These are phyloP conservation scores for cucumber (Cucumis sativus) DNA, from an alignment of 306 rosid species.

Conservation along the genomic window DNA sequence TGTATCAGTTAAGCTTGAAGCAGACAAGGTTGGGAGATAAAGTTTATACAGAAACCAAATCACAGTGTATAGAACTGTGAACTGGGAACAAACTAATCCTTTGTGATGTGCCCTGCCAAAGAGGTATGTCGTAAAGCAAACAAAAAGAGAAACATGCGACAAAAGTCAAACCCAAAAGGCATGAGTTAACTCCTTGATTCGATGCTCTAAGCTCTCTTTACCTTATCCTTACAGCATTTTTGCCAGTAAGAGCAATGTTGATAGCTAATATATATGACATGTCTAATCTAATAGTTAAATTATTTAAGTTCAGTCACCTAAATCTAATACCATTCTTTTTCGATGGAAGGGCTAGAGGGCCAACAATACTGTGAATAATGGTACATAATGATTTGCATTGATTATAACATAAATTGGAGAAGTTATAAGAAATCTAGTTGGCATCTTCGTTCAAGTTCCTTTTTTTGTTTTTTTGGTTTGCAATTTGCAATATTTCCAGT, in stretches of 20 bases:
- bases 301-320: background rate
- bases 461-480: background rate
- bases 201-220: background rate
- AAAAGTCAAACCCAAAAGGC: background rate
- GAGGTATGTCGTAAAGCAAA: background rate
- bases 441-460: background rate
- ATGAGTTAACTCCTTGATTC: background rate
- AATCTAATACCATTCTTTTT: background rate
- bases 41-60: background rate
- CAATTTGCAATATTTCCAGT: background rate
- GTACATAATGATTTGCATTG: background rate
- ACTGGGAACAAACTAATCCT: background rate
- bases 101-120: background rate
- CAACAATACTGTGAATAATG: background rate
- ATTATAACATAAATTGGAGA: background rate
- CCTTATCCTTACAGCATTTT: background rate
- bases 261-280: background rate
- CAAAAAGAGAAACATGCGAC: background rate
- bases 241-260: background rate
- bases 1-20: background rate
- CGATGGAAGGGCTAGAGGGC: background rate
- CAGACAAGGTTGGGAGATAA: background rate
- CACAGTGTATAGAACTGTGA: background rate
- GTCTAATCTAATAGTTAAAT: background rate
- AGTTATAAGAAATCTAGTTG: background rate